Percentiles rank a stretch among this genome's conserved stretches.
Conservation (phyloP, 768 basidiomycete genomes). For the Tremella fuciformis region DNA sequence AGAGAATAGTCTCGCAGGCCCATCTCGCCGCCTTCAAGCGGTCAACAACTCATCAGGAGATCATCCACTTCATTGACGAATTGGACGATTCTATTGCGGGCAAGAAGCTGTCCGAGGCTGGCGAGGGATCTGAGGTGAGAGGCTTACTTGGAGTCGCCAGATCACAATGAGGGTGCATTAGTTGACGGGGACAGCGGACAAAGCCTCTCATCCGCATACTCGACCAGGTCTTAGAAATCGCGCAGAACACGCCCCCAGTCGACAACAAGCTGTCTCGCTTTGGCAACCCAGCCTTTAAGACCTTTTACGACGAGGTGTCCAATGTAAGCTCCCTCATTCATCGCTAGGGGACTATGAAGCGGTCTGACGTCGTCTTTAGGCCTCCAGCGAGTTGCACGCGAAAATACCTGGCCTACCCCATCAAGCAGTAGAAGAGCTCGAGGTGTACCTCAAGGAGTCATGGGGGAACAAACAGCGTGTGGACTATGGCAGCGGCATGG, state of each 20-base stretch:
- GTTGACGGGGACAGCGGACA: conserved; percentile 58
- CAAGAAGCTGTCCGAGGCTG: conserved; percentile 69
- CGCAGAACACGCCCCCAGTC: conserved; percentile 72
- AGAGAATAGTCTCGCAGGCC: conserved; percentile 69
- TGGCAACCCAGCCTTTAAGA: conserved; percentile 93
- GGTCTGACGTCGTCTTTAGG: conserved; percentile 50
- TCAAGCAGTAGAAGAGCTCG: conserved; percentile 66
- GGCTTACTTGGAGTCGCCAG: conserved; percentile 8
- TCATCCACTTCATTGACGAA: conserved; percentile 68
- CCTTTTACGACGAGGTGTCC: conserved; percentile 78
- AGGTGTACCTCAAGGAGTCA: conserved; percentile 74
- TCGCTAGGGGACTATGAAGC: background rate
- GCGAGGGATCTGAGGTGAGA: conserved; percentile 62
- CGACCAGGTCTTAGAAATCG: conserved; percentile 65
- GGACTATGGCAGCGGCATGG: conserved; percentile 99
- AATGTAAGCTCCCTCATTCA: conserved; percentile 56
- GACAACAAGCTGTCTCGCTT: conserved; percentile 88
- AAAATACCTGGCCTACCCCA: conserved; percentile 60
- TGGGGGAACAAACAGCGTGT: conserved; percentile 92
- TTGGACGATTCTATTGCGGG: conserved; percentile 75
- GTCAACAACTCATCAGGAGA: conserved; percentile 65
- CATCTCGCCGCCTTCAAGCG: conserved; percentile 80
- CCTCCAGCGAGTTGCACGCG: conserved; percentile 61
- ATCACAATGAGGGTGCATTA: background rate
- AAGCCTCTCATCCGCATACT: conserved; percentile 64